Base-by-base conservation (phyloP, 441 rosid genomes). In the Euphorbia schlechtendalii region DNA sequence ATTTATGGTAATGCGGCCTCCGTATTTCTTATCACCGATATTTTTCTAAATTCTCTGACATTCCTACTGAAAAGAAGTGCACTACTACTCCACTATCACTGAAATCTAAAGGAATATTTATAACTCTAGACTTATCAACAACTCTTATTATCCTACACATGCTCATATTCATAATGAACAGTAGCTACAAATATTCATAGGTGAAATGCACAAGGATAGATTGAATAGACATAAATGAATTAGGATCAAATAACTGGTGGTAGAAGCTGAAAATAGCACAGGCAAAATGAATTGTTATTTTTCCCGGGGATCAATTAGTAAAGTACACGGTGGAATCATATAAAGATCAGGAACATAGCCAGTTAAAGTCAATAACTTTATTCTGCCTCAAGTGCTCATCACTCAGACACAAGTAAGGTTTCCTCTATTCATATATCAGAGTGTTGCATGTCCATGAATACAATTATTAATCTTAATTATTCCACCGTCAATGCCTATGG, bases 301-400 rank as follows among this genome's bases (percentile, higher is more conserved):
- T n/a, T n/a, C n/a, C 52, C 12, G 5, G 9, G 10, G 14, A 59
- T 6, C 9, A 11, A 51, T 36, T n/a, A n/a, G n/a, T n/a, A n/a
- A 67, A 28, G 63, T 21, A 27, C 59, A 27, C 11, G 21, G 38
- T 3, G 30, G 6, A 59, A 30, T 43, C 15, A 7, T 38, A 18
- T 38, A 8, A 68, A 68, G 59, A 41, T 12, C 30, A 52, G 58
- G 14, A 27, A 51, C 8, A 64, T 40, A 54, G 30, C 21, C 27
- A 55, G 49, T 21, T 34, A 8, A 36, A 52, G 36, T n/a, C 28
- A 20, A 28, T 3, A 34, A 63, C 18, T 49, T 66, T 25, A n/a
- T n/a, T 67, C 11, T 36, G 61, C 32, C 28, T 40, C 49, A n/a
- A 40, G 12, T 43, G 11, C 18, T 68, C 43, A 18, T 68, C 27